These are phyloP conservation scores for Aspergillus nidulans DNA, from an alignment of 495 filamentous ascomycete species.

Conservation along the genomic window DNA sequence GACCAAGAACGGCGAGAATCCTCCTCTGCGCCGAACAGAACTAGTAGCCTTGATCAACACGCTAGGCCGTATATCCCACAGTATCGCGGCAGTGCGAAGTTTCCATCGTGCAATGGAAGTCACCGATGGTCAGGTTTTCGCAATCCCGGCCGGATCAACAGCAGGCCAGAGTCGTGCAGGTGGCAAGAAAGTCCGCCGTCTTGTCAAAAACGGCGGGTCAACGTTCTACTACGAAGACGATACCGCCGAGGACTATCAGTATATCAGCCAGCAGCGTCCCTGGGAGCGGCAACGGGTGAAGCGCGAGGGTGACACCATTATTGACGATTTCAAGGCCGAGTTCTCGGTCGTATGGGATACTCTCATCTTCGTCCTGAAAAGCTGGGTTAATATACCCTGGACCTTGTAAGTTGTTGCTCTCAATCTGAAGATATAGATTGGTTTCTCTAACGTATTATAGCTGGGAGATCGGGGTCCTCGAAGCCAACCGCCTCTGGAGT, in stretches of 20 bases:
- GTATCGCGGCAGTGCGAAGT: slow-evolving; percentile 64
- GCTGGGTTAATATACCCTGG: slow-evolving; percentile 65
- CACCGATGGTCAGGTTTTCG: slow-evolving; percentile 30
- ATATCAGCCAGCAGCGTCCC: slow-evolving; percentile 31
- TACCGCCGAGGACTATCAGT: slow-evolving; percentile 33
- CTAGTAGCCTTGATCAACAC: slow-evolving; percentile 94
- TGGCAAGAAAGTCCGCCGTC: slow-evolving; percentile 16
- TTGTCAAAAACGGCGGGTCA: slow-evolving; percentile 33
- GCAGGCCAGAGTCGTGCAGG: slow-evolving; percentile 15
- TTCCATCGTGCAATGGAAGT: slow-evolving; percentile 61
- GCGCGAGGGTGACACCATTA: slow-evolving; percentile 36
- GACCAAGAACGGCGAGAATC: slow-evolving; percentile 67
- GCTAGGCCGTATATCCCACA: slow-evolving; percentile 76
- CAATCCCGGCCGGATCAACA: slow-evolving; percentile 26
- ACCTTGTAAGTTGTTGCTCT: slow-evolving; percentile 59
- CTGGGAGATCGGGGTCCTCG: slow-evolving; percentile 54
- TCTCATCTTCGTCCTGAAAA: slow-evolving; percentile 58
- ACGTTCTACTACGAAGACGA: slow-evolving; percentile 43
- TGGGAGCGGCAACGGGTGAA: slow-evolving; percentile 31
- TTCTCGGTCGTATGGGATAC: slow-evolving; percentile 55
- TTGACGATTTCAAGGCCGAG: slow-evolving; percentile 62
- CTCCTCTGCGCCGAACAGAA: slow-evolving; percentile 78
- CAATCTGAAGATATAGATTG: not conserved
- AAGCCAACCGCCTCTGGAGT: slow-evolving; percentile 62
- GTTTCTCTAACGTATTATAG: slow-evolving; percentile 32